phyloP scores from a whole-genome alignment of 1,139 yeast species.

The Sugiyamaella pinicola region DNA sequence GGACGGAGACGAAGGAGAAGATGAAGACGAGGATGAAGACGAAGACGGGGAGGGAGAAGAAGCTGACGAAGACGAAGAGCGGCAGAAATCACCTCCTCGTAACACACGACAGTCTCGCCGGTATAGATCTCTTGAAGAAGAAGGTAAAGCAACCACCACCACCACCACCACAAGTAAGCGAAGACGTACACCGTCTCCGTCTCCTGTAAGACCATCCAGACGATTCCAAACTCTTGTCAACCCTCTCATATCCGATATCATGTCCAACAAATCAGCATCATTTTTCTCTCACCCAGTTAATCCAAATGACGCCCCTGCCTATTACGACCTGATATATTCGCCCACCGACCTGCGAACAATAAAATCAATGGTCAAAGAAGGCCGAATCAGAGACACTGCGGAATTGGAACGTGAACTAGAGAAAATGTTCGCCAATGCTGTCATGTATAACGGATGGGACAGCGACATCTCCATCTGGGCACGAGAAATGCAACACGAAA shows the following conservation, averaged over 20 bases:
- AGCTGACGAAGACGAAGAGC: slow-evolving; percentile 14
- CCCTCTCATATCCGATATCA: slow-evolving; percentile 63
- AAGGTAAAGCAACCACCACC: neutral
- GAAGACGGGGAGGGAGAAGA: slow-evolving; percentile 12
- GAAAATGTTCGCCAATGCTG: slow-evolving; percentile 80
- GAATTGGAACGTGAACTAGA: slow-evolving; percentile 69
- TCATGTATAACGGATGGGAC: slow-evolving; percentile 74
- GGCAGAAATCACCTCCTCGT: neutral
- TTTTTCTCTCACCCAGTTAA: slow-evolving; percentile 73
- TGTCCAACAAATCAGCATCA: slow-evolving; percentile 73
- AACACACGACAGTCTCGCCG: slow-evolving; percentile 13
- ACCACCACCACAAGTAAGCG: slow-evolving; percentile 23
- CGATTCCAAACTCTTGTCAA: slow-evolving; percentile 41
- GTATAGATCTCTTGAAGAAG: slow-evolving; percentile 5
- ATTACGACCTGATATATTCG: slow-evolving; percentile 58
- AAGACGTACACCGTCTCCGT: slow-evolving; percentile 29
- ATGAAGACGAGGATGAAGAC: slow-evolving; percentile 13
- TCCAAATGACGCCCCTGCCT: slow-evolving; percentile 68
- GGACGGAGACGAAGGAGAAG: slow-evolving; percentile 18
- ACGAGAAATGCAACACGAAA: slow-evolving; percentile 57
- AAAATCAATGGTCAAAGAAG: slow-evolving; percentile 59
- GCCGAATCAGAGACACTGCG: slow-evolving; percentile 50
- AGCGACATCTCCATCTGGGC: slow-evolving; percentile 66
- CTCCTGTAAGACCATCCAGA: slow-evolving; percentile 29
- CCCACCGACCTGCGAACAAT: slow-evolving; percentile 73